Percentiles rank a stretch among this genome's conserved stretches.
Conservation (phyloP, 176 grass and related monocot species). For the Oryza coarctata region DNA sequence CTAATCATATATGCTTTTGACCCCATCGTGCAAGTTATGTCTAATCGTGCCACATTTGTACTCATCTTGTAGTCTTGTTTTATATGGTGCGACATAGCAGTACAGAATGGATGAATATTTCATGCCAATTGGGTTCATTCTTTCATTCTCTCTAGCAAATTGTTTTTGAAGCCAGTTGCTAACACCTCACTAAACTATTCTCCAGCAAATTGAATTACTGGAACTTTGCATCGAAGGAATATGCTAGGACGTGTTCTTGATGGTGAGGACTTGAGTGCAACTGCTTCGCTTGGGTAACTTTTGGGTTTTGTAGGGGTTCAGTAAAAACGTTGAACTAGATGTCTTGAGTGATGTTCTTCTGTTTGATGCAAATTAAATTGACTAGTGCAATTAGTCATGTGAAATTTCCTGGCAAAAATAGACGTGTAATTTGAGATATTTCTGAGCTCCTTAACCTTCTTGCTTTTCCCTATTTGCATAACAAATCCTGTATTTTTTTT, state of each 20-base stretch:
- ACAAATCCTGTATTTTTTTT: not conserved
- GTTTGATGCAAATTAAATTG: not conserved
- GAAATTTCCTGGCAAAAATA: not conserved
- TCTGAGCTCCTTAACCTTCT: not conserved
- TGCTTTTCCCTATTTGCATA: not conserved
- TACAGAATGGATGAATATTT: not conserved
- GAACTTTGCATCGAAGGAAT: not conserved
- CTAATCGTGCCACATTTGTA: conserved; percentile 14
- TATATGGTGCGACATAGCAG: not conserved
- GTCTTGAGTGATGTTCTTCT: not conserved
- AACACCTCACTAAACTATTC: not conserved
- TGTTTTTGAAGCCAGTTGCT: not conserved
- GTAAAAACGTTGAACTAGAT: not conserved
- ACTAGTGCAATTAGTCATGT: not conserved
- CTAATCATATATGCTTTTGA: not conserved
- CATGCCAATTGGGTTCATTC: not conserved
- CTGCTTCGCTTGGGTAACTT: not conserved
- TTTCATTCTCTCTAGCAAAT: not conserved
- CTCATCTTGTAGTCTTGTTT: conserved; percentile 13
- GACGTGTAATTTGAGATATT: too few species aligned
- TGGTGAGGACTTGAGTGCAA: not conserved
- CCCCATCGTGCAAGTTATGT: not conserved
- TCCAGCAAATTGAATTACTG: not conserved
- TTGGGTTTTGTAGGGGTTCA: not conserved
- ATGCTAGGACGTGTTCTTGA: not conserved